Base-by-base conservation (phyloP, 164 flowering plant species). In the Tetracentron sinense region DNA sequence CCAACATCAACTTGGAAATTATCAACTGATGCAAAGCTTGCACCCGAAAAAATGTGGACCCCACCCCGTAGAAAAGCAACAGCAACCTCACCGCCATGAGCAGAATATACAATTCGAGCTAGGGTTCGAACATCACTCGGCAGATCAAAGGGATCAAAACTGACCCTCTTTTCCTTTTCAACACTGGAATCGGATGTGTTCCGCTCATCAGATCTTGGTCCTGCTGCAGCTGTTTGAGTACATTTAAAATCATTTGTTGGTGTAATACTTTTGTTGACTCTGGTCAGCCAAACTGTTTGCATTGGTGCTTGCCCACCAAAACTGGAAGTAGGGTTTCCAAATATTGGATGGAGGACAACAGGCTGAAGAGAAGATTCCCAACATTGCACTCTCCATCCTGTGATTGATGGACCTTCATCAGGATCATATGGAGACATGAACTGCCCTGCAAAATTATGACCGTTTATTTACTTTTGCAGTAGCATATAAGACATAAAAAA, bases 341-440 rank as follows among this genome's bases (percentile, higher is more conserved):
- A 95, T 72, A 95, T 85, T 53, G 75, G 97, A 78, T 95, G 99
- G 64, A 95, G 93, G 58, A 90, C 97, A 70, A 92, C 97, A 70
- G 87, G 87, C 80, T 95, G 87, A 63, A 92, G 84, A 74, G 97
- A 83, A 56, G 99, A 90, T 73, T 95, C 97, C 99, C 99, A 95
- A 11, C 97, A 88, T 69, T 95, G 99, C 68, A 95, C 97, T 73
- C 99, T 85, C 99, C 99, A 95, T 54, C 99, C 97, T 22, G 94
- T 92, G 64, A 95, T 80, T 60, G 97, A 88, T 54, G 99, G 99
- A 31, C 99, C 97, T 79, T 95, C 99, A 81, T 95, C 97, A 25
- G 97, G 99, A 76, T 92, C 99, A 76, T 91, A 95, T 11, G 99
- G 99, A 33, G 99, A 95, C 99, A 95, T 95, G 79, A 92, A 95